phyloP scores from a whole-genome alignment of 371 early-diverging fungal species.

The Funneliformis caledonium region DNA sequence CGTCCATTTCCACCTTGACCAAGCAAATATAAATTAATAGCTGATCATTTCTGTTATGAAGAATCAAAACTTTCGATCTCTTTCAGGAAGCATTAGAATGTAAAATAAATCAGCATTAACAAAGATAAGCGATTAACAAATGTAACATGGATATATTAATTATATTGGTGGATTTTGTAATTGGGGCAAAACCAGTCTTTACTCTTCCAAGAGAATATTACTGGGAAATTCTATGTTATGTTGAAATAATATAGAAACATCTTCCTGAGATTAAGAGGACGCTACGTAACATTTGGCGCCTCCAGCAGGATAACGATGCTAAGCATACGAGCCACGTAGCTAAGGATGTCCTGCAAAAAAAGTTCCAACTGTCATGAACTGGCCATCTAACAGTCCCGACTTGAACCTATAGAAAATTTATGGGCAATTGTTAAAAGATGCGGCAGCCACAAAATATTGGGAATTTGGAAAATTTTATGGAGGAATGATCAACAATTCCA shows the following conservation, averaged over 20 bases:
- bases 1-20: too few species aligned
- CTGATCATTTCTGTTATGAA: too few species aligned
- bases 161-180: slow-evolving; percentile 19
- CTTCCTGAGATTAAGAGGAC: slow-evolving; percentile 3
- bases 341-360: background rate
- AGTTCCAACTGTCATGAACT: background rate
- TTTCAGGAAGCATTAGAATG: too few species aligned
- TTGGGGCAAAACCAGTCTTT: slow-evolving; percentile 1
- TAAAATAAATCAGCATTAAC: too few species aligned
- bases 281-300: slow-evolving; percentile 17
- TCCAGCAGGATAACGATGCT: slow-evolving; percentile 31
- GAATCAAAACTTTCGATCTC: too few species aligned
- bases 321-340: slow-evolving; percentile 11
- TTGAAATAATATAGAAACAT: background rate
- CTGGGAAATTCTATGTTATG: background rate
- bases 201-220: background rate
- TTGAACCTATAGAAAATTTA: slow-evolving; percentile 19
- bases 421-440: background rate
- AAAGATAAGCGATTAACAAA: too few species aligned
- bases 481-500: too few species aligned
- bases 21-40: too few species aligned
- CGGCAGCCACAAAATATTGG: background rate
- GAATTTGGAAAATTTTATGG: too few species aligned
- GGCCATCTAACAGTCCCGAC: too few species aligned
- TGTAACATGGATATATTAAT: too few species aligned